Evolutionary conservation across 768 basidiomycete species (phyloP).

Genomic region (Galerina marginata): DNA sequence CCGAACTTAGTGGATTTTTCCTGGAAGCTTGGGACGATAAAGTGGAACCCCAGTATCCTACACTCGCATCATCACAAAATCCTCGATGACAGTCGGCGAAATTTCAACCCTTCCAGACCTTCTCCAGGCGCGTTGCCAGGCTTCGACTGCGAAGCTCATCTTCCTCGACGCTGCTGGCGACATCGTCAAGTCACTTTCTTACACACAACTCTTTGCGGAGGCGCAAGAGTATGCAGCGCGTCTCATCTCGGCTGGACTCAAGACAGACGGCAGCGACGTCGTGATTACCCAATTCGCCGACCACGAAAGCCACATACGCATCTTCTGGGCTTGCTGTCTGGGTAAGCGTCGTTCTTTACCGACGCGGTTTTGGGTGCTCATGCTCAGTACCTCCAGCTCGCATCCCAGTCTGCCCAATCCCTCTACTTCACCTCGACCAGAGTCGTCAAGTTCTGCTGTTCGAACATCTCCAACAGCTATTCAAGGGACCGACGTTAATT

Average conservation of each 20-base stretch:
- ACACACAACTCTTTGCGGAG: neutral
- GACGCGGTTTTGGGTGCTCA: neutral
- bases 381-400: neutral
- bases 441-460: neutral
- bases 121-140: neutral
- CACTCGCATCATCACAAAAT: too few species aligned
- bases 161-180: conserved; percentile 1
- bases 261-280: conserved; percentile 1
- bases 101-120: neutral
- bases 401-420: neutral
- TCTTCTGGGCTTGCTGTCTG: conserved; percentile 2
- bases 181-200: neutral
- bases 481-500: neutral
- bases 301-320: neutral
- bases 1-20: too few species aligned
- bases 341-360: neutral
- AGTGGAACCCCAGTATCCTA: neutral
- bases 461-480: neutral
- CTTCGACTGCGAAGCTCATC: neutral
- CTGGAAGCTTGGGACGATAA: neutral
- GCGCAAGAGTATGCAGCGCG: neutral
- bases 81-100: neutral
- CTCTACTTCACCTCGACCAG: neutral
- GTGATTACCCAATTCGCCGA: neutral
- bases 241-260: neutral